phyloP scores from a whole-genome alignment of 768 basidiomycete genomes.

The Lactifluus pinguis region DNA sequence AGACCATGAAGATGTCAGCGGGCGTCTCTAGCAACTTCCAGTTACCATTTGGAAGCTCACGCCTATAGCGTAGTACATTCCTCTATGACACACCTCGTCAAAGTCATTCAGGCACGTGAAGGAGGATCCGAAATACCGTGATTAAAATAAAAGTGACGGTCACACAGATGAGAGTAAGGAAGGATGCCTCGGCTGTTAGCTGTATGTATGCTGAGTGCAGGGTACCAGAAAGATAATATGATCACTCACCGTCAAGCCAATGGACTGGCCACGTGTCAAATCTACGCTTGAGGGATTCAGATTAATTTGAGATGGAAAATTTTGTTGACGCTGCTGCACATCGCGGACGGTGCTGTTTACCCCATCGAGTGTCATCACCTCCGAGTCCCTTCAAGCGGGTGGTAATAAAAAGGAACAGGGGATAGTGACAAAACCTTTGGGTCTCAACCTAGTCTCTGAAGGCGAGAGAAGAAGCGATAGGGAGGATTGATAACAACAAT shows the following conservation, averaged over 20 bases:
- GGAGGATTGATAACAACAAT: no score
- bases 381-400: not conserved
- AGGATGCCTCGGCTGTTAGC: constrained; percentile 29
- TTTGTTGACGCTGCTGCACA: not conserved
- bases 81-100: not conserved
- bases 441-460: no score
- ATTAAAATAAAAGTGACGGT: not conserved
- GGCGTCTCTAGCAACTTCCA: constrained; percentile 29
- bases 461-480: no score
- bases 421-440: no score
- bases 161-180: not conserved
- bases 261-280: constrained; percentile 28
- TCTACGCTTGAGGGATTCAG: constrained; percentile 14
- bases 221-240: not conserved
- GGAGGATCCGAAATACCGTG: not conserved
- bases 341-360: constrained; percentile 5
- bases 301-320: not conserved
- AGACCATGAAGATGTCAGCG: constrained; percentile 35
- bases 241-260: constrained; percentile 29
- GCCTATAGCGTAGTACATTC: constrained; percentile 8
- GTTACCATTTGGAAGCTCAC: not conserved
- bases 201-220: constrained; percentile 10
- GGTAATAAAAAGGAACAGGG: no score
- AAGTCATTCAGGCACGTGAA: not conserved
- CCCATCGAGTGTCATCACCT: not conserved